phyloP scores from a whole-genome alignment of 1,284 basidiomycete genomes.

The Gomphus bonarii region DNA sequence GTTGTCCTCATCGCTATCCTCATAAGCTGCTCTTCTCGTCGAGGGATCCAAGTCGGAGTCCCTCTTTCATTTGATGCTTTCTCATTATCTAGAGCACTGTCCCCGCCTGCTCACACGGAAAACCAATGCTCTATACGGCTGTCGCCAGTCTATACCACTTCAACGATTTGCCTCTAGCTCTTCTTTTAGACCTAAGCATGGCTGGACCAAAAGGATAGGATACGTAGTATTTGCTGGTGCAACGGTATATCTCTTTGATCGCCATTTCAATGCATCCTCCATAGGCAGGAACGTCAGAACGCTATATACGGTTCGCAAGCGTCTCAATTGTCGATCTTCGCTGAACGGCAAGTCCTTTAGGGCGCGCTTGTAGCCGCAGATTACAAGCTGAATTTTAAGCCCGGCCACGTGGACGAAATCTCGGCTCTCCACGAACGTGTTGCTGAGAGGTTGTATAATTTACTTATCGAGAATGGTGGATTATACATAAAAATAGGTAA shows the following conservation, averaged over 20 bases:
- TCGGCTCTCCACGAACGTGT: slow-evolving; percentile 74
- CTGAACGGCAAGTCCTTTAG: background rate
- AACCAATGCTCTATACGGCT: background rate
- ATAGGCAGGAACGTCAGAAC: slow-evolving; percentile 55
- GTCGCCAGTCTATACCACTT: background rate
- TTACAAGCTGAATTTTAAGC: slow-evolving; percentile 77
- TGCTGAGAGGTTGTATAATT: slow-evolving; percentile 62
- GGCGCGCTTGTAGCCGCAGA: slow-evolving; percentile 55
- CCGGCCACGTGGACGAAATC: slow-evolving; percentile 52
- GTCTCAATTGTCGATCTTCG: background rate
- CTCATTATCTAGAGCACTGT: background rate
- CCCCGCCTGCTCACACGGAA: background rate
- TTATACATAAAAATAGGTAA: slow-evolving; percentile 84
- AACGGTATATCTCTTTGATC: slow-evolving; percentile 42
- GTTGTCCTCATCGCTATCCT: background rate
- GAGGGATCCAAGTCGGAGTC: background rate
- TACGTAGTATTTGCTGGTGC: slow-evolving; percentile 32
- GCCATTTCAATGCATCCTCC: slow-evolving; percentile 56
- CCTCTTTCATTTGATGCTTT: background rate
- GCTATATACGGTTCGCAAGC: slow-evolving; percentile 44
- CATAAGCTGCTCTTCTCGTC: background rate
- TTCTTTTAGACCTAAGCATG: background rate
- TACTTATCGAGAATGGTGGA: slow-evolving; percentile 74
- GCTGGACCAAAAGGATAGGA: slow-evolving; percentile 16
- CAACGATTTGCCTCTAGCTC: background rate